Evolutionary conservation across 1,139 yeast species (phyloP), one percentile per base, ranked within the genome.

Genomic region (Blastobotrys aristatus): DNA sequence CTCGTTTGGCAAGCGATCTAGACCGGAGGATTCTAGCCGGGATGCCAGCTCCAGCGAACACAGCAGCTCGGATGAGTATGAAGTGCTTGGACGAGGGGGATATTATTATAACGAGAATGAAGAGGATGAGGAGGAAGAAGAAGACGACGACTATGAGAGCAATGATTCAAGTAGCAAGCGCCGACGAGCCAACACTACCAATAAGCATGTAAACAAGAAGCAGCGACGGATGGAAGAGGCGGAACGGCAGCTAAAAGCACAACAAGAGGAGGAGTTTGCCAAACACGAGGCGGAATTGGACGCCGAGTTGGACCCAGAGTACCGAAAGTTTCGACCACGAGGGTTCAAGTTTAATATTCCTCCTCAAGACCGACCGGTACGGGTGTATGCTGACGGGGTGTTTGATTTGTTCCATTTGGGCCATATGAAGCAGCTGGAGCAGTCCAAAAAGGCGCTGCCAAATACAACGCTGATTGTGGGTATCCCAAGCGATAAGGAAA

Each of bases 381-480:
- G 98, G 53, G 78, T 92, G 21, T 92, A 92, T 63, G 98, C 98
- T 4, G 98, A 92, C 67, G 98, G 98, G 43, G 97, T 92, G 20
- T 92, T 92, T 71, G 98, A 92, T 68, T 73, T 92, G 56, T 92
- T 92, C 70, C 98, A 92, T 67, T 69, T 92, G 62, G 98, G 98
- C 21, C 98, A 92, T 65, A 92, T 92, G 97, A 82, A 87, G 61
- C 98, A 92, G 66, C 74, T 92, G 60, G 97, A 92, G 64, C 98
- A 92, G 69, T 90, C 97, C 56, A 90, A 92, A 62, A 90, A 89
- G 66, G 80, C 96, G n/a, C 80, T 92, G 55, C 83, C 85, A 6
- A 87, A 87, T 59, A 95, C 85, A 32, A 76, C 80, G 50, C 74
- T 92, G 60, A 90, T 92, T 29, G 88, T 94, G 61, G 98, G 98